These are phyloP conservation scores for Mycosarcoma mackinlayi DNA, from an alignment of 1,284 basidiomycete species.

Conservation along the genomic window DNA sequence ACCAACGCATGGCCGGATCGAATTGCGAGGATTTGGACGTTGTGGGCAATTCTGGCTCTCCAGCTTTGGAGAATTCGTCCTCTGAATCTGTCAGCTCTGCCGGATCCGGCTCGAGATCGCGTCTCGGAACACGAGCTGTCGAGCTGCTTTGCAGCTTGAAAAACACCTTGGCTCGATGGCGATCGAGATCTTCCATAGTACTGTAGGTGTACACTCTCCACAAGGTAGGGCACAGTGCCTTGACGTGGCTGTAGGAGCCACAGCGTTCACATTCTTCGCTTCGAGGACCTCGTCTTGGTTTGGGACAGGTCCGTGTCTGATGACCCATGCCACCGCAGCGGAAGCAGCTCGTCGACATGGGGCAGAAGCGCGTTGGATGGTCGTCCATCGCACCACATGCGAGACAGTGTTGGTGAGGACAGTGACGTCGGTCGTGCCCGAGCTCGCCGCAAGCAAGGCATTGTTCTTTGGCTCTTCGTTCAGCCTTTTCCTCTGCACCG, in stretches of 20 bases:
- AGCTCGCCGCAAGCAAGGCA: conserved; percentile 55
- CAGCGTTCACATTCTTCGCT: conserved; percentile 78
- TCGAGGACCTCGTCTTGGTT: conserved; percentile 33
- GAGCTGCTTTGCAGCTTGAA: conserved; percentile 15
- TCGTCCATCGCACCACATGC: conserved; percentile 88
- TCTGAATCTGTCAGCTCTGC: conserved; percentile 34
- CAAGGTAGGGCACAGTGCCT: conserved; percentile 83
- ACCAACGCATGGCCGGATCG: conserved; percentile 75
- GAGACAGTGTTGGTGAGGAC: conserved; percentile 75
- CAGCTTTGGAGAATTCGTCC: conserved; percentile 23
- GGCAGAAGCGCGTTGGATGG: conserved; percentile 83
- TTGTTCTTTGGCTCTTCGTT: conserved; percentile 42
- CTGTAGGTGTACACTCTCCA: conserved; percentile 89
- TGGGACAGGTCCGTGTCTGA: conserved; percentile 77
- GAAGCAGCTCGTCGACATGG: conserved; percentile 83
- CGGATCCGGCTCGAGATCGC: conserved; percentile 26
- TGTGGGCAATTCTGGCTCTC: conserved; percentile 23
- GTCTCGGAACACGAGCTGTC: conserved; percentile 16
- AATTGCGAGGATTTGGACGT: conserved; percentile 9
- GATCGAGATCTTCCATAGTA: conserved; percentile 72
- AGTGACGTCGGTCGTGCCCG: conserved; percentile 54
- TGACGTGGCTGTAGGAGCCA: conserved; percentile 77
- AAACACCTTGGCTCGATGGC: conserved; percentile 29
- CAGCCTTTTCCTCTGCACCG: conserved; percentile 51
- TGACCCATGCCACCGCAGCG: conserved; percentile 88